Evolutionary conservation across 2,329 filamentous ascomycete species (phyloP).

Genomic region (Diaporthe velutina): DNA sequence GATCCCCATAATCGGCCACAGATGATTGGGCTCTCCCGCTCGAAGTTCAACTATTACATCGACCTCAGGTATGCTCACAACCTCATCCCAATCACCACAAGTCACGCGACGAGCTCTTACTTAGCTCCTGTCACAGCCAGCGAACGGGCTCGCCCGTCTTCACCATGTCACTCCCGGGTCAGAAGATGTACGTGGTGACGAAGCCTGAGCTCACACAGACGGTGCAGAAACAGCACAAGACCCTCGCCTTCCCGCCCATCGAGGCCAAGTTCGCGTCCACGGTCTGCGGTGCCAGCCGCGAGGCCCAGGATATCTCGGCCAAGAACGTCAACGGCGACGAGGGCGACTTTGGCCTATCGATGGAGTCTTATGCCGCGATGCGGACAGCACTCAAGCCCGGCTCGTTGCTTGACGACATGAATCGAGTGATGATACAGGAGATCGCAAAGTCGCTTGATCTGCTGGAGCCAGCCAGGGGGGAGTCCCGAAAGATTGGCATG

Average conservation of each 20-base stretch:
- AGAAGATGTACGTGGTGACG: slow-evolving; percentile 57
- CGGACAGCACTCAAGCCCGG: slow-evolving; percentile 49
- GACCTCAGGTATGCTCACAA: slow-evolving; percentile 45
- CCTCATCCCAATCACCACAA: too few species aligned
- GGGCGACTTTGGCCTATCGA: slow-evolving; percentile 48
- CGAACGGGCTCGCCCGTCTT: slow-evolving; percentile 50
- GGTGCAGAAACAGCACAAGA: slow-evolving; percentile 54
- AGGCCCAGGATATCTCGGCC: slow-evolving; percentile 47
- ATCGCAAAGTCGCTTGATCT: slow-evolving; percentile 43
- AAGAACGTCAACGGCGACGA: slow-evolving; percentile 53
- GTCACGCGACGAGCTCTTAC: too few species aligned
- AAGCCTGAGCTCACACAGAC: slow-evolving; percentile 51
- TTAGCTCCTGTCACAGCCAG: slow-evolving; percentile 30
- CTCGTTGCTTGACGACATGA: slow-evolving; percentile 50
- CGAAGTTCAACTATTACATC: slow-evolving; percentile 50
- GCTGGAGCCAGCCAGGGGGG: slow-evolving; percentile 30
- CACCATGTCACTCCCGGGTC: slow-evolving; percentile 55
- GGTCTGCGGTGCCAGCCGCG: slow-evolving; percentile 47
- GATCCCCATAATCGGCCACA: slow-evolving; percentile 50
- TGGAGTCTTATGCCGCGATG: slow-evolving; percentile 52
- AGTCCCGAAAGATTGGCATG: slow-evolving; percentile 40
- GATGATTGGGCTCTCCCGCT: slow-evolving; percentile 47
- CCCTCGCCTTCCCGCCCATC: slow-evolving; percentile 54
- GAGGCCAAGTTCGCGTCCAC: slow-evolving; percentile 49
- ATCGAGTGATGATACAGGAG: slow-evolving; percentile 49